Evolutionary conservation across 1,284 basidiomycete genomes (phyloP).

Genomic region (Polyporus tsugae): DNA sequence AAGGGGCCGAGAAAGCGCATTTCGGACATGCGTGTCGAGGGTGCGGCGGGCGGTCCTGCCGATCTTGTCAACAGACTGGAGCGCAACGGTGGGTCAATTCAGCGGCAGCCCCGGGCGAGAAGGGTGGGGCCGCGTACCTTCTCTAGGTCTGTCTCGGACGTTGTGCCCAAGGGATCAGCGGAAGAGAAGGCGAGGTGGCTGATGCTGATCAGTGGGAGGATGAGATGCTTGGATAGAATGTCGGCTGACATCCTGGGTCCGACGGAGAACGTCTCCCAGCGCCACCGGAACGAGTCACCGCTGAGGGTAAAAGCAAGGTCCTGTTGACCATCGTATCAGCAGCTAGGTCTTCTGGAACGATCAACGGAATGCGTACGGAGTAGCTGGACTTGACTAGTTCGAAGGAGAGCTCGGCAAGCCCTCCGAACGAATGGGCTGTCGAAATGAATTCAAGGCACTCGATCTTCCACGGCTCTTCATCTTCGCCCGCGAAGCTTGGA

Average conservation of each 20-base stretch:
- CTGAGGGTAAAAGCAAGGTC: constrained; percentile 71
- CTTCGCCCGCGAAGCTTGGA: constrained; percentile 32
- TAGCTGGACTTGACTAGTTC: constrained; percentile 63
- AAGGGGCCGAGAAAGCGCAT: constrained; percentile 71
- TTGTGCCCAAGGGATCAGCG: constrained; percentile 59
- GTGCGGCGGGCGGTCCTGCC: constrained; percentile 72
- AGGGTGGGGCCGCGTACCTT: constrained; percentile 53
- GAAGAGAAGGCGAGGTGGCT: constrained; percentile 72
- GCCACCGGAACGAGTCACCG: constrained; percentile 71
- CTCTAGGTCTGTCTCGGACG: constrained; percentile 66
- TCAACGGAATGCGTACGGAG: constrained; percentile 53
- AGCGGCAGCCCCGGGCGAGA: constrained; percentile 17
- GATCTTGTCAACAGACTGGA: constrained; percentile 70
- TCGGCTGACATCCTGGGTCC: constrained; percentile 72
- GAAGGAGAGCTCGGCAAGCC: constrained; percentile 63
- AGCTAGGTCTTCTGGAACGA: constrained; percentile 9
- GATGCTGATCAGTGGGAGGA: constrained; percentile 75
- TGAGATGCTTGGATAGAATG: constrained; percentile 76
- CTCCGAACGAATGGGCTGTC: constrained; percentile 64
- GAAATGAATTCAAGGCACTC: constrained; percentile 59
- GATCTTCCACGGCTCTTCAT: constrained; percentile 63
- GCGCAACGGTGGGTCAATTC: constrained; percentile 17
- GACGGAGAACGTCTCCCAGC: constrained; percentile 75
- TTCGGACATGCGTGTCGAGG: constrained; percentile 74
- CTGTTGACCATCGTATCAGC: constrained; percentile 45